Evolutionary conservation across 805 yeast species (phyloP), one percentile per base, ranked within the genome.

Genomic region (Candida koratica): DNA sequence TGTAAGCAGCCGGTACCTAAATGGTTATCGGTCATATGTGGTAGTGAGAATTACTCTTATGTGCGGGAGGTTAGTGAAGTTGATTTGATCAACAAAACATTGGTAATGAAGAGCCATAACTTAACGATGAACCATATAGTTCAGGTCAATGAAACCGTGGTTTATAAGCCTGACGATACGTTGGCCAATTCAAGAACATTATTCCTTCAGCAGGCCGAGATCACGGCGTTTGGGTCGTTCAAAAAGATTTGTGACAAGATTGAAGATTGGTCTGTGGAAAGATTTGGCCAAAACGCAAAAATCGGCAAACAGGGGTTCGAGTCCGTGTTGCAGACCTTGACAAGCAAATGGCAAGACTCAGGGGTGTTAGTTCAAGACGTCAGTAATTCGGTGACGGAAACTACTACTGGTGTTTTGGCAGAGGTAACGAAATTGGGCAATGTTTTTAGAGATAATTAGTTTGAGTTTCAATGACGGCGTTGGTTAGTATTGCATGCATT

Each of bases 41-140:
- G 96, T 3, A 83, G 84, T 2, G 68, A 73, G 16, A 79, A 78
- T 39, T 71, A 71, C 27, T 82, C 94, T 20, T 87, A 79, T 53
- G 95, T 90, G 6, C 73, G 97, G 31, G 98, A 90, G 55, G 78
- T 93, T 9, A 81, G 94, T 35, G 86, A 81, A 38, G 88, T 93
- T 23, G 94, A 90, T 55, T 68, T 86, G 35, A 55, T 56, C 23
- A 62, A 67, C 16, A 72, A 77, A 49, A 77, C 85, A 0, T 61
- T 90, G 44, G 78, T 79, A 4, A 69, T 93, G 80, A 77, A 90
- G 48, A 84, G 95, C n/a, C 77, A 81, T 45, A 90, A 90, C 60
- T 60, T 90, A 53, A 88, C 96, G 11, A 84, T 79, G 81, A 74
- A 73, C 51, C 76, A 81, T 44, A 56, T 89, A 22, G 63, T 90